phyloP scores from a whole-genome alignment of 768 basidiomycete genomes.

The Suillus discolor region DNA sequence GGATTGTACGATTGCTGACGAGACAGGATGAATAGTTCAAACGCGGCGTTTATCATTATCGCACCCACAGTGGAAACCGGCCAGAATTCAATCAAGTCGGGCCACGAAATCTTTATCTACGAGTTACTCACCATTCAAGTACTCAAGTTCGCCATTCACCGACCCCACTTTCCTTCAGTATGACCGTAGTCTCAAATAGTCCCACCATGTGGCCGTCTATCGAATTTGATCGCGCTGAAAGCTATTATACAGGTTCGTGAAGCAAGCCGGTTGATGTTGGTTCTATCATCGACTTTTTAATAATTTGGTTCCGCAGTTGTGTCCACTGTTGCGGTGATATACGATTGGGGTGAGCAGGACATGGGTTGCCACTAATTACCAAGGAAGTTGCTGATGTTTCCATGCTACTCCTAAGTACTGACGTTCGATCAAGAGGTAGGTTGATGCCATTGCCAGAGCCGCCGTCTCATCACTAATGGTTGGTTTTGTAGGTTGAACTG shows the following conservation, averaged over 20 bases:
- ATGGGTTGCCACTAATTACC: neutral
- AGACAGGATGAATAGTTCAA: no score
- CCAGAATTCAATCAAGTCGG: neutral
- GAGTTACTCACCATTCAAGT: no score
- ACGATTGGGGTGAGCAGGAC: conserved; percentile 3
- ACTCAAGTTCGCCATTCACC: neutral
- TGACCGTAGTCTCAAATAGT: neutral
- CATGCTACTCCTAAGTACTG: neutral
- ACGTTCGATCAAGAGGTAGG: conserved; percentile 3
- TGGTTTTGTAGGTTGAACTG: neutral
- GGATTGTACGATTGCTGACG: no score
- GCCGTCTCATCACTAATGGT: neutral
- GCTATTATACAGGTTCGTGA: neutral
- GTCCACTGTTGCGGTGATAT: neutral
- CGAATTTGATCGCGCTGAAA: neutral
- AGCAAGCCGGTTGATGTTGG: neutral
- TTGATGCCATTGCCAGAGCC: neutral
- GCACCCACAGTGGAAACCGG: no score
- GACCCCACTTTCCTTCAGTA: neutral
- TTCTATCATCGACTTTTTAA: neutral
- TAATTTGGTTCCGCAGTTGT: neutral
- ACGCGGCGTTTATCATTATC: no score
- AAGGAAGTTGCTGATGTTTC: neutral
- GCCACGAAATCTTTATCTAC: no score
- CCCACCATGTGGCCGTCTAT: neutral